A percentile compares a stretch with the other conserved stretches of the same genome.
Evolutionary conservation across 305 asterid genomes (phyloP).

Genomic region (Coffea humblotiana): DNA sequence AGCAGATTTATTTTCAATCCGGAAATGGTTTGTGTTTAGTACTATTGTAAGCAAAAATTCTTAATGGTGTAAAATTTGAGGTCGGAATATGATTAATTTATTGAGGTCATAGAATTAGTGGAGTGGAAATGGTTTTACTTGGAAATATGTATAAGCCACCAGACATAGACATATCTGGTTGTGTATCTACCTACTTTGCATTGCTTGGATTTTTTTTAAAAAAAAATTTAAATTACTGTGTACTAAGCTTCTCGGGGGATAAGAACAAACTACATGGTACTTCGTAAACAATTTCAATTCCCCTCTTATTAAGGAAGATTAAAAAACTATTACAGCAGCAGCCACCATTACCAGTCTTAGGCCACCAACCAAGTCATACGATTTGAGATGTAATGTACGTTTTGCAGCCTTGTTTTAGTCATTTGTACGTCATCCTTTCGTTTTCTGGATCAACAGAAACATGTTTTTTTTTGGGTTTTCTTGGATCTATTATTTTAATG

Average conservation of each 20-base stretch:
- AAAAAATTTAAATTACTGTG: too few relatives aligned
- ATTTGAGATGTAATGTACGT: too few relatives aligned
- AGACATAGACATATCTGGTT: not conserved
- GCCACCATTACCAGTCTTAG: too few relatives aligned
- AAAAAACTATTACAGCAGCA: too few relatives aligned
- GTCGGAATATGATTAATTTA: not conserved
- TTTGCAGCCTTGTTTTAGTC: not conserved
- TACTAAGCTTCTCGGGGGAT: too few relatives aligned
- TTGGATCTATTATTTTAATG: not conserved
- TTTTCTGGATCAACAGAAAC: not conserved
- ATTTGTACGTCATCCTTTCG: not conserved
- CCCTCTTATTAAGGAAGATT: too few relatives aligned
- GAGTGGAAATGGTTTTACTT: not conserved
- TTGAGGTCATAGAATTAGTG: not conserved
- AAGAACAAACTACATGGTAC: too few relatives aligned
- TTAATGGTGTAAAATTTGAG: not conserved
- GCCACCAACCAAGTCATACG: too few relatives aligned
- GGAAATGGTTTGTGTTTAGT: not conserved
- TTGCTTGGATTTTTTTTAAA: too few relatives aligned
- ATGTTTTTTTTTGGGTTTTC: too few relatives aligned
- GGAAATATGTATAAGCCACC: not conserved
- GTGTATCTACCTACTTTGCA: not conserved
- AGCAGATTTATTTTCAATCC: not conserved
- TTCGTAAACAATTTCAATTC: too few relatives aligned
- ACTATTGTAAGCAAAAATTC: not conserved